Evolutionary conservation across 305 asterid genomes (phyloP).

Genomic region (Solanum hybrid): DNA sequence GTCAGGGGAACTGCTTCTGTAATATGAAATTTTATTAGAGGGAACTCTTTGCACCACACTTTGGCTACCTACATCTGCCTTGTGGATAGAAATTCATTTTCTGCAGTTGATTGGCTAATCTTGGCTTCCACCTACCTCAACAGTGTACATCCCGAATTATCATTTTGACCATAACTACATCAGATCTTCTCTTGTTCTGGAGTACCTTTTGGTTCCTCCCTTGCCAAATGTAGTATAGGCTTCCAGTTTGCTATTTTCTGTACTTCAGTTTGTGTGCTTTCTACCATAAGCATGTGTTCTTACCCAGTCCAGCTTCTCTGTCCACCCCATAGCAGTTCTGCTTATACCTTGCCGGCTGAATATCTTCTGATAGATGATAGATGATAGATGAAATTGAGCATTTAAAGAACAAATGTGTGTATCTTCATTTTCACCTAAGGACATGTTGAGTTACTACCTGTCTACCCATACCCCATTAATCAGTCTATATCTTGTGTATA

Average conservation of each 20-base stretch:
- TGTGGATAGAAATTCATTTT: neutral
- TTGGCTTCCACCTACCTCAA: neutral
- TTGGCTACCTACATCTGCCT: neutral
- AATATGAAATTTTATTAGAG: neutral
- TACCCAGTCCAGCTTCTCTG: neutral
- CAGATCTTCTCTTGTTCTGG: neutral
- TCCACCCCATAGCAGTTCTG: neutral
- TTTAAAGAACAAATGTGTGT: neutral
- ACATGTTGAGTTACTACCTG: neutral
- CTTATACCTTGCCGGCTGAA: neutral
- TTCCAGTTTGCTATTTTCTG: neutral
- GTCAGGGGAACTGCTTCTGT: neutral
- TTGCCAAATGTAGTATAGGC: neutral
- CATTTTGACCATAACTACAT: neutral
- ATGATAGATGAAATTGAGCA: neutral
- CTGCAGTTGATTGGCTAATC: neutral
- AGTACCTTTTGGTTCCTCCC: neutral
- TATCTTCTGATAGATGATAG: neutral
- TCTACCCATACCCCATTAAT: neutral
- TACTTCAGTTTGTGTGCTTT: neutral
- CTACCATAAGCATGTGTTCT: neutral
- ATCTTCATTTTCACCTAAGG: neutral
- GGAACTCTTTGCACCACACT: neutral
- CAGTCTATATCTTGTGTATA: neutral
- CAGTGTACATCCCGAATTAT: neutral